Evolutionary conservation across 2,329 filamentous ascomycete species (phyloP).

Genomic region (Colletotrichum neosansevieriae): DNA sequence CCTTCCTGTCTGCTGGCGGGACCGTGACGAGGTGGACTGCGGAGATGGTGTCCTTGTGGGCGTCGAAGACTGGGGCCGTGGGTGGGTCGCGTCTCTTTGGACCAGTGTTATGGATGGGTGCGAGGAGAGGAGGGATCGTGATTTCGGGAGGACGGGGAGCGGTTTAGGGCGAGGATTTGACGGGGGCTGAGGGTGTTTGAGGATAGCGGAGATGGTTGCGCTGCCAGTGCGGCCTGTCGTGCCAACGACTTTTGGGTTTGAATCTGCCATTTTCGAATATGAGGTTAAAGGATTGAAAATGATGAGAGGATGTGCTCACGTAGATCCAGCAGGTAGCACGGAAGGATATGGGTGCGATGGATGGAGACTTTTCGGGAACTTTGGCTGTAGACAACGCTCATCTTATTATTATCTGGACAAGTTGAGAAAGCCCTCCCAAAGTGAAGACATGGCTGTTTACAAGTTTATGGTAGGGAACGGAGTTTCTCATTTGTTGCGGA

Average conservation of each 20-base stretch:
- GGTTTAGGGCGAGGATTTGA: constrained; percentile 24
- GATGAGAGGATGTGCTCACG: background rate
- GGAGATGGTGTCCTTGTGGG: constrained; percentile 41
- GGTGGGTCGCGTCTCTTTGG: constrained; percentile 14
- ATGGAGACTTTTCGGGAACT: constrained; percentile 30
- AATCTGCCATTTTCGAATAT: background rate
- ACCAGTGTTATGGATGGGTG: constrained; percentile 35
- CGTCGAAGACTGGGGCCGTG: constrained; percentile 40
- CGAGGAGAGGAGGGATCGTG: constrained; percentile 9
- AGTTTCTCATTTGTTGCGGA: no score
- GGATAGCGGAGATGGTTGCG: constrained; percentile 51
- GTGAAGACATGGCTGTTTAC: no score
- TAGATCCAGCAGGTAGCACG: background rate
- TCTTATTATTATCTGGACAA: no score
- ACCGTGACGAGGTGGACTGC: constrained; percentile 47
- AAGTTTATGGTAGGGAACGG: no score
- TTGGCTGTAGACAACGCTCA: background rate
- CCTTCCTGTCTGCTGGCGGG: constrained; percentile 44
- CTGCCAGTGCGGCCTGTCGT: constrained; percentile 60
- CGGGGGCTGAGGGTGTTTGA: constrained; percentile 3
- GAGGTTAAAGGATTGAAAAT: rapidly evolving
- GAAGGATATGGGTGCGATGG: background rate
- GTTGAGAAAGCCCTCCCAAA: no score
- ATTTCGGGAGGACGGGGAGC: constrained; percentile 30
- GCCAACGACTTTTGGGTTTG: constrained; percentile 57